These are phyloP conservation scores for Phlebiopsis gigantea DNA, from an alignment of 768 basidiomycete genomes.

Conservation along the genomic window DNA sequence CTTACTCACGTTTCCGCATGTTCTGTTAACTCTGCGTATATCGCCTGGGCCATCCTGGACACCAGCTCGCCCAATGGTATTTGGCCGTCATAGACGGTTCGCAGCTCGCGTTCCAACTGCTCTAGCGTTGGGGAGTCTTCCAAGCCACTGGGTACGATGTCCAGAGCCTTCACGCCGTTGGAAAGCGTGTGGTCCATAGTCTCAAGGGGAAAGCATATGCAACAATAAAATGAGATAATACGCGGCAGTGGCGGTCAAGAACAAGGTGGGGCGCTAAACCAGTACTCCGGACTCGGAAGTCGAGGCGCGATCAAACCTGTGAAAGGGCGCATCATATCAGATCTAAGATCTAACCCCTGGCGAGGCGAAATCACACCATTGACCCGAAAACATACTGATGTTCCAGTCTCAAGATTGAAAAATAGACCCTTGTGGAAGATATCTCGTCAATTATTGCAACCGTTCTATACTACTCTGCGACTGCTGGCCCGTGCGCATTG, in stretches of 20 bases:
- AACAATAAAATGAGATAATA: background rate
- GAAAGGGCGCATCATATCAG: background rate
- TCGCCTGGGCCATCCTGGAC: slow-evolving; percentile 69
- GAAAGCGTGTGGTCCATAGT: background rate
- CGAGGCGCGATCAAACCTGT: background rate
- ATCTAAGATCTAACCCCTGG: background rate
- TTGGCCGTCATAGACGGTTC: slow-evolving; percentile 67
- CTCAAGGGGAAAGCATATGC: background rate
- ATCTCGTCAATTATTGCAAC: too few species aligned
- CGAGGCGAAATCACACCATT: too few species aligned
- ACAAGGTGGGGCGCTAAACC: background rate
- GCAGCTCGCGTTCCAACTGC: slow-evolving; percentile 69
- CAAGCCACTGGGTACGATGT: slow-evolving; percentile 27
- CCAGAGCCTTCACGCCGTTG: background rate
- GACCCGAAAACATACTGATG: too few species aligned
- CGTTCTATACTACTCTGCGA: too few species aligned
- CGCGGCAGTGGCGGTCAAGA: slow-evolving; percentile 1
- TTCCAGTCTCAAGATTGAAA: too few species aligned
- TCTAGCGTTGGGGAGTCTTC: slow-evolving; percentile 38
- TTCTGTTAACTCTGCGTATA: slow-evolving; percentile 80
- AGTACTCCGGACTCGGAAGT: background rate
- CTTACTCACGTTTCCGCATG: slow-evolving; percentile 76
- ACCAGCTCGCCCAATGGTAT: slow-evolving; percentile 68
- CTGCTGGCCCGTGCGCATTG: too few species aligned
- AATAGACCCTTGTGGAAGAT: too few species aligned